These are phyloP conservation scores for Zasmidium angulare DNA, from an alignment of 2,329 filamentous ascomycete species.

Conservation along the genomic window DNA sequence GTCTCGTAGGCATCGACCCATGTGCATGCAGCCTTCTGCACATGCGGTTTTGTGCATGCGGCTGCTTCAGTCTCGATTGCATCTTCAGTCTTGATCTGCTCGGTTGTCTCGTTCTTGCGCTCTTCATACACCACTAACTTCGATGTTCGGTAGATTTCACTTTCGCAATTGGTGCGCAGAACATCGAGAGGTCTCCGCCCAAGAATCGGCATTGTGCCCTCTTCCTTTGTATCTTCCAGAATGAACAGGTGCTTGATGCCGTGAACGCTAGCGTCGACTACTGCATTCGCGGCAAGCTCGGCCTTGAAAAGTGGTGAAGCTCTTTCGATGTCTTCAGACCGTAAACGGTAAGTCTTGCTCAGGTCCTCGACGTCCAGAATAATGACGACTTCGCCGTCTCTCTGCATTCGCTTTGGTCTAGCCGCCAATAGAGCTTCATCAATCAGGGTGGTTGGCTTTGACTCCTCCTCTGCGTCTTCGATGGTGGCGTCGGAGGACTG, in stretches of 20 bases:
- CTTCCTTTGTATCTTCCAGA: neutral
- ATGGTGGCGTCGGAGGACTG: neutral
- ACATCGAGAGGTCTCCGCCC: neutral
- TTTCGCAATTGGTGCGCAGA: neutral
- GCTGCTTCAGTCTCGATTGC: neutral
- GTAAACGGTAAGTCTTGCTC: conserved; percentile 4
- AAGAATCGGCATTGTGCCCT: neutral
- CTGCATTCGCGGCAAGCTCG: neutral
- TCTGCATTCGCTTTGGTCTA: conserved; percentile 2
- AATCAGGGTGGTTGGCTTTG: conserved; percentile 5
- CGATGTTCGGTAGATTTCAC: neutral
- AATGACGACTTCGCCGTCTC: conserved; percentile 11
- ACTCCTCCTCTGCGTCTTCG: neutral
- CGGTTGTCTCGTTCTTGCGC: neutral
- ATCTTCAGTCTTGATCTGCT: conserved; percentile 3
- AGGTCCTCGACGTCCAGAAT: conserved; percentile 8
- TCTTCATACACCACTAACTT: neutral
- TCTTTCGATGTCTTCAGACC: neutral
- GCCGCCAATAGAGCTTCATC: conserved; percentile 11
- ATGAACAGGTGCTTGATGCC: conserved; percentile 4
- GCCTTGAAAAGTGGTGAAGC: conserved; percentile 1
- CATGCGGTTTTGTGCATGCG: neutral
- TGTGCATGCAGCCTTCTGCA: neutral
- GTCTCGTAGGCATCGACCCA: conserved; percentile 22
- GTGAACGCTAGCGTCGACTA: neutral